phyloP scores from a whole-genome alignment of 305 asterid species.

The Fraxinus floribunda region DNA sequence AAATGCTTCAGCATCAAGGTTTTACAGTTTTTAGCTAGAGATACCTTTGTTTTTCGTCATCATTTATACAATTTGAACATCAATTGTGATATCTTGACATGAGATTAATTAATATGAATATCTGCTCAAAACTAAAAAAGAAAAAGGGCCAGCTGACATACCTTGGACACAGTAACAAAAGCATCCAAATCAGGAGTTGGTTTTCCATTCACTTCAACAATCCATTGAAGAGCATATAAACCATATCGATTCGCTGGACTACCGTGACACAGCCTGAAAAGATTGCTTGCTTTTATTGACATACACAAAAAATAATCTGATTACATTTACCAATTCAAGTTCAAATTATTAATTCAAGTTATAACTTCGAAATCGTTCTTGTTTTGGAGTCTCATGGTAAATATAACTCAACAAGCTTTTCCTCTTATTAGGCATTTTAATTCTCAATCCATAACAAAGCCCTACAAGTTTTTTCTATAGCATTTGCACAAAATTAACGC shows the following conservation, averaged over 20 bases:
- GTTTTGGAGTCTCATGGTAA: background rate
- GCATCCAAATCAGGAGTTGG: conserved; percentile 90
- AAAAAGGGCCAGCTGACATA: conserved; percentile 21
- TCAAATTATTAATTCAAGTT: background rate
- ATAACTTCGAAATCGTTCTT: background rate
- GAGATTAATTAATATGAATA: background rate
- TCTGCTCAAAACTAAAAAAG: background rate
- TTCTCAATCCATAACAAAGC: background rate
- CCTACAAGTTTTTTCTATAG: background rate
- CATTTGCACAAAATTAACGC: background rate
- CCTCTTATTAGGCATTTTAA: background rate
- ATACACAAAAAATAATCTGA: background rate
- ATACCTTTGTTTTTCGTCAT: background rate
- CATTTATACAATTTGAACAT: background rate
- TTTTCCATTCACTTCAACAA: conserved; percentile 88
- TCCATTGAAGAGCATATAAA: conserved; percentile 95
- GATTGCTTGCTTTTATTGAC: background rate
- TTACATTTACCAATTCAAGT: background rate
- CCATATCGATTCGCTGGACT: conserved; percentile 95
- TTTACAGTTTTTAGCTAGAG: background rate
- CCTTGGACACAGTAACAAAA: conserved; percentile 85
- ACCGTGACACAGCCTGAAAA: conserved; percentile 94
- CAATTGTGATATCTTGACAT: background rate
- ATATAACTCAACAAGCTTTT: background rate
- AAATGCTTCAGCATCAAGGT: background rate